Percentiles rank a stretch among this genome's conserved stretches.
Evolutionary conservation across 805 yeast species (phyloP).

Genomic region (Candida pseudoglaebosa): DNA sequence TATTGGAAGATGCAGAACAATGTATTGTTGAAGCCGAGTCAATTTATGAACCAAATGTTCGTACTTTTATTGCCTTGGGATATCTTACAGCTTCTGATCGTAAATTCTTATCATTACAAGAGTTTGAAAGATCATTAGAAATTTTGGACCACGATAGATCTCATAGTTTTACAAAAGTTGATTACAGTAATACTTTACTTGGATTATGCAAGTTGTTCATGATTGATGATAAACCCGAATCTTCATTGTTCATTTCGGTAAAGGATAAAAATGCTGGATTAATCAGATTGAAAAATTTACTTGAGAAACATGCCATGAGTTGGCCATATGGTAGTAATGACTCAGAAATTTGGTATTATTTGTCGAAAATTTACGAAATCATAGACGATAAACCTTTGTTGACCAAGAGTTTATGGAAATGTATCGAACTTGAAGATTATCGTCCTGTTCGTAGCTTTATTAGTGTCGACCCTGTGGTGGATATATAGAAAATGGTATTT

Average conservation of each 20-base stretch:
- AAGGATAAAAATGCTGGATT: constrained; percentile 58
- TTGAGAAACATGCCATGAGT: constrained; percentile 34
- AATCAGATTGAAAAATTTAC: constrained; percentile 49
- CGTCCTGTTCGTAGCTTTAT: constrained; percentile 49
- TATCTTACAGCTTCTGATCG: constrained; percentile 39
- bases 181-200: constrained; percentile 48
- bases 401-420: constrained; percentile 53
- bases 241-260: constrained; percentile 46
- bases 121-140: constrained; percentile 62
- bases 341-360: constrained; percentile 66
- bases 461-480: constrained; percentile 19
- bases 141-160: constrained; percentile 25
- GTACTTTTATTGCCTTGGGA: constrained; percentile 50
- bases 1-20: constrained; percentile 58
- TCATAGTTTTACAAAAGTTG: constrained; percentile 21
- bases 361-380: constrained; percentile 59
- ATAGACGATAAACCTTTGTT: constrained; percentile 48
- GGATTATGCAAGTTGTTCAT: constrained; percentile 53
- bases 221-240: constrained; percentile 30
- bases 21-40: constrained; percentile 71
- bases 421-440: constrained; percentile 59
- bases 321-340: constrained; percentile 40
- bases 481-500: too few species aligned
- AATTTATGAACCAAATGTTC: constrained; percentile 40
- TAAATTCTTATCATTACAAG: constrained; percentile 51